These are phyloP conservation scores for Hymenoscyphus infarciens DNA, from an alignment of 2,329 filamentous ascomycete species.

Conservation along the genomic window DNA sequence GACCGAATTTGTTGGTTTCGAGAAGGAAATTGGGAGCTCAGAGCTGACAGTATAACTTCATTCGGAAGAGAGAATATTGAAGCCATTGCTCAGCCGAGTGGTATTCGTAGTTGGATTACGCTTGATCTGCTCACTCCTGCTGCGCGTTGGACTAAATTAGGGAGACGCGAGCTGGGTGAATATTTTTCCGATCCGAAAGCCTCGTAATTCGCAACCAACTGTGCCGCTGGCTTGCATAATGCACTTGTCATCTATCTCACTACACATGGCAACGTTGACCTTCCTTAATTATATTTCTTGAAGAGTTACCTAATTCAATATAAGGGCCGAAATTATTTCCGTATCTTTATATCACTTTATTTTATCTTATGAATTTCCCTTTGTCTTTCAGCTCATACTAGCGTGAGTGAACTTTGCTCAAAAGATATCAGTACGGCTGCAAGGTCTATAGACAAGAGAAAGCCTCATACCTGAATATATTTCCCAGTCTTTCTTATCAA, in stretches of 20 bases:
- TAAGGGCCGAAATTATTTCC: too few species aligned
- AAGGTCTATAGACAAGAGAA: too few species aligned
- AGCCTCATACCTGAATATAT: background rate
- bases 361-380: background rate
- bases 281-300: background rate
- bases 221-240: slow-evolving; percentile 19
- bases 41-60: slow-evolving; percentile 45
- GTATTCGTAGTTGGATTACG: background rate
- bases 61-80: slow-evolving; percentile 50
- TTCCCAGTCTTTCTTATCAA: background rate
- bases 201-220: background rate
- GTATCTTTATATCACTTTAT: background rate
- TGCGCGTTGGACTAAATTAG: slow-evolving; percentile 9
- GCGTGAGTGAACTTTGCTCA: background rate
- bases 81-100: slow-evolving; percentile 31
- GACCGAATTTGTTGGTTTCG: slow-evolving; percentile 57
- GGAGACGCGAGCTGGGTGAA: slow-evolving; percentile 15
- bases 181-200: background rate
- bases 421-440: background rate
- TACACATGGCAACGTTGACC: background rate
- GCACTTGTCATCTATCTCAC: slow-evolving; percentile 5
- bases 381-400: background rate
- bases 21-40: slow-evolving; percentile 51
- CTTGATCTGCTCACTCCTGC: background rate
- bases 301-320: too few species aligned